Conservation (phyloP, 257 asterid genomes). For the Linaria vulgaris region DNA sequence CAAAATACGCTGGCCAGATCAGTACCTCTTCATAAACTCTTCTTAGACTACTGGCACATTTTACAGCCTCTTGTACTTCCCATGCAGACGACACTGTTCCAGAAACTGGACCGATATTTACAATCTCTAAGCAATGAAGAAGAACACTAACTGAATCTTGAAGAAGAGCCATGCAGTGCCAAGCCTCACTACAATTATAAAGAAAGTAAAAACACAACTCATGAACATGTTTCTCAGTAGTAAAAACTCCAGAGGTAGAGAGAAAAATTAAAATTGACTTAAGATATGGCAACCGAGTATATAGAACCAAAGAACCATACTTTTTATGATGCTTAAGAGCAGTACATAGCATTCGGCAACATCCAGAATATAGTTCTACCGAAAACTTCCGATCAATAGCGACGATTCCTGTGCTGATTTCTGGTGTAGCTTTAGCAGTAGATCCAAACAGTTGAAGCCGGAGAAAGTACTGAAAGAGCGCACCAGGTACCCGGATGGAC, state of each 20-base stretch:
- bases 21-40: constrained; percentile 93
- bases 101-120: constrained; percentile 31
- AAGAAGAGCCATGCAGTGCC: constrained; percentile 60
- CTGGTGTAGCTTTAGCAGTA: constrained; percentile 24
- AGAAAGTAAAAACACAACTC: constrained; percentile 4
- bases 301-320: constrained; percentile 35
- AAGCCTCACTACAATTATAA: constrained; percentile 56
- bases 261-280: constrained; percentile 11
- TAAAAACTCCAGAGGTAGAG: constrained; percentile 4
- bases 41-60: constrained; percentile 73
- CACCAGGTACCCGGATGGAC: constrained; percentile 71
- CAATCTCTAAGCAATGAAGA: constrained; percentile 80
- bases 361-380: constrained; percentile 64
- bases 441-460: constrained; percentile 44
- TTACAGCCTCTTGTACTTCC: constrained; percentile 75
- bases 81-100: constrained; percentile 38
- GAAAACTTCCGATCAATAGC: constrained; percentile 49
- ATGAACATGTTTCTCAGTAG: constrained; percentile 10
- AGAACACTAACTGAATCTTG: constrained; percentile 74
- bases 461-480: constrained; percentile 65
- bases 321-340: constrained; percentile 76
- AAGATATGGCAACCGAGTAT: constrained; percentile 12
- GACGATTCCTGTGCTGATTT: constrained; percentile 20
- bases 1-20: constrained; percentile 6
- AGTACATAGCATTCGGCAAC: constrained; percentile 73